Conservation (phyloP, 768 basidiomycete genomes). For the Suillus subaureus region DNA sequence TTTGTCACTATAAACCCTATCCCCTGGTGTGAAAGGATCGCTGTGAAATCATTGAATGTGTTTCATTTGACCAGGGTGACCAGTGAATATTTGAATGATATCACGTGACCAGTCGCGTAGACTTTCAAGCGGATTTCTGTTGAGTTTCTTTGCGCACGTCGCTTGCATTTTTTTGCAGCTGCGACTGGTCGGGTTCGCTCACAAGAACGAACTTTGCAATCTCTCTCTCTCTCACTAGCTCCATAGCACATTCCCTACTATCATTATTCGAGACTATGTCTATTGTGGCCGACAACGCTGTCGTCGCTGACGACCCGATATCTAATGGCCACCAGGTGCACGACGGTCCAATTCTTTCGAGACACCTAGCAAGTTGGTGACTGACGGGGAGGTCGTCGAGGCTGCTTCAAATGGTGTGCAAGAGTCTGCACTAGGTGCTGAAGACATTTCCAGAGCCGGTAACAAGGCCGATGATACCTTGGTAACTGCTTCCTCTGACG, state of each 20-base stretch:
- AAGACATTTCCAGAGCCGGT: background rate
- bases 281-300: slow-evolving; percentile 2
- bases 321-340: slow-evolving; percentile 8
- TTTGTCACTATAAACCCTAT: background rate
- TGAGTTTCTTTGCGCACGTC: slow-evolving; percentile 4
- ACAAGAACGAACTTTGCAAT: background rate
- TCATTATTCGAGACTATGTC: slow-evolving; percentile 13
- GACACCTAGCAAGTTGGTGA: background rate
- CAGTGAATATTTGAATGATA: no score
- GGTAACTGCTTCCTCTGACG: background rate
- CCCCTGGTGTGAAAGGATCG: background rate
- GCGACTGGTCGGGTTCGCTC: slow-evolving; percentile 9
- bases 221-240: background rate
- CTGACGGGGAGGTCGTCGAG: background rate
- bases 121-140: slow-evolving; percentile 9
- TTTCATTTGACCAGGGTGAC: background rate
- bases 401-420: background rate
- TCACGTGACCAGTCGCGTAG: slow-evolving; percentile 13
- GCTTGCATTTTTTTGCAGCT: slow-evolving; percentile 12
- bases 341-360: background rate
- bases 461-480: slow-evolving; percentile 3
- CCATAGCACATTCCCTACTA: slow-evolving; percentile 16
- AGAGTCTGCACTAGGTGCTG: background rate
- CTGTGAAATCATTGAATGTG: background rate
- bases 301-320: slow-evolving; percentile 10